Conservation (phyloP, 495 filamentous ascomycete species). For the Penicillium paxilli region DNA sequence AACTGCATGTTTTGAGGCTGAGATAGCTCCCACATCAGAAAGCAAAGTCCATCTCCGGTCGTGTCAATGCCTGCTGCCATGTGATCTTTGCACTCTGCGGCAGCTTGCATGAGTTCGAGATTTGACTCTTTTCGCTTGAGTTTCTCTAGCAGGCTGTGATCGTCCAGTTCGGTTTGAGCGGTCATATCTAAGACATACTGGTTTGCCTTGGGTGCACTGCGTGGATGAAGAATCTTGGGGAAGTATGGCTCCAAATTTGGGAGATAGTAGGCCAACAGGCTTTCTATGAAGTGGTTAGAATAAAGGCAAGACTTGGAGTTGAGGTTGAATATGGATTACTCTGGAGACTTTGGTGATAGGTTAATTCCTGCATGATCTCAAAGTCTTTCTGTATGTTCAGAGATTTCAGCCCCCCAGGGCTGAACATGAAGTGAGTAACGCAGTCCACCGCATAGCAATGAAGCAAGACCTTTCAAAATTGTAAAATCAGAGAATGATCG, state of each 20-base stretch:
- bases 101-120: constrained; percentile 27
- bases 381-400: constrained; percentile 50
- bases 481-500: not conserved
- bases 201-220: constrained; percentile 31
- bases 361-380: constrained; percentile 63
- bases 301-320: constrained; percentile 4
- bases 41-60: constrained; percentile 63
- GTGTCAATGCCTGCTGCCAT: constrained; percentile 66
- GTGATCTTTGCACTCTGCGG: constrained; percentile 50
- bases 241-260: constrained; percentile 27
- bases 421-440: constrained; percentile 64
- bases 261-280: constrained; percentile 30
- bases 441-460: constrained; percentile 69
- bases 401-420: constrained; percentile 59
- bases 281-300: constrained; percentile 37
- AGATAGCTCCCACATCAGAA: constrained; percentile 68
- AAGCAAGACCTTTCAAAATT: constrained; percentile 28
- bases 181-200: constrained; percentile 29
- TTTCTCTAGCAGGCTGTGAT: constrained; percentile 33
- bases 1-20: constrained; percentile 44
- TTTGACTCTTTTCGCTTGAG: constrained; percentile 31
- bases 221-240: constrained; percentile 25
- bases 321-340: constrained; percentile 36
- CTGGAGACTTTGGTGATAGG: constrained; percentile 64
- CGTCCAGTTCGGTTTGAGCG: constrained; percentile 20